A percentile compares a stretch with the other conserved stretches of the same genome.
These are phyloP conservation scores for Citrus inodora DNA, from an alignment of 345 rosid genomes.

Conservation along the genomic window DNA sequence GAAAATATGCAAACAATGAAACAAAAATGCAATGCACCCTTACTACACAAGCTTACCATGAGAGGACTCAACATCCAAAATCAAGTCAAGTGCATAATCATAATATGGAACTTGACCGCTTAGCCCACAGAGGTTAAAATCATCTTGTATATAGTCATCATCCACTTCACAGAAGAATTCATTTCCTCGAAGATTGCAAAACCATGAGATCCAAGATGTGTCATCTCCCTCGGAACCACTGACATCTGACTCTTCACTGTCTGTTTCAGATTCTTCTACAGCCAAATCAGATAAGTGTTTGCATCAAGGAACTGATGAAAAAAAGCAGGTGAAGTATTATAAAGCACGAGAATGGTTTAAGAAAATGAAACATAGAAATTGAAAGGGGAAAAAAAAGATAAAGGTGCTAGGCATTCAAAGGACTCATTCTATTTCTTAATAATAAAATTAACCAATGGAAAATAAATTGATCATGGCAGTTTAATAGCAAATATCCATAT, in stretches of 20 bases:
- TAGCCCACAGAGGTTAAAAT: constrained; percentile 90
- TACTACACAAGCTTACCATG: constrained; percentile 51
- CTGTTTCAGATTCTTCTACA: constrained; percentile 85
- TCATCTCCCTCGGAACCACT: constrained; percentile 99
- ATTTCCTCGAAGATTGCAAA: constrained; percentile 89
- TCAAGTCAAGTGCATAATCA: constrained; percentile 96
- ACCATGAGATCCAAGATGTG: constrained; percentile 96
- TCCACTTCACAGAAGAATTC: constrained; percentile 99
- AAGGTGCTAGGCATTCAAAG: background rate
- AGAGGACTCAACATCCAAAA: constrained; percentile 92
- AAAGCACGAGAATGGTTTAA: background rate
- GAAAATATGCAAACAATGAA: background rate
- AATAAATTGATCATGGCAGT: background rate
- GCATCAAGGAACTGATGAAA: constrained; percentile 1
- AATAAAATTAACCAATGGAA: background rate
- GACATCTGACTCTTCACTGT: constrained; percentile 90
- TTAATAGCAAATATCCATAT: background rate
- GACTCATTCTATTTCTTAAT: background rate
- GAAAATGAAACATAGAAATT: background rate
- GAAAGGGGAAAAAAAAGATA: background rate
- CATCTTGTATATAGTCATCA: constrained; percentile 98
- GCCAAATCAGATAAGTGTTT: background rate
- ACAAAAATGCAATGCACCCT: background rate
- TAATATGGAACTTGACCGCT: constrained; percentile 97
- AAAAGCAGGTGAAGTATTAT: background rate